A percentile compares a stretch with the other conserved stretches of the same genome.
These are phyloP conservation scores for Coemansia sp. DNA, from an alignment of 192 early-diverging fungal species.

Conservation along the genomic window DNA sequence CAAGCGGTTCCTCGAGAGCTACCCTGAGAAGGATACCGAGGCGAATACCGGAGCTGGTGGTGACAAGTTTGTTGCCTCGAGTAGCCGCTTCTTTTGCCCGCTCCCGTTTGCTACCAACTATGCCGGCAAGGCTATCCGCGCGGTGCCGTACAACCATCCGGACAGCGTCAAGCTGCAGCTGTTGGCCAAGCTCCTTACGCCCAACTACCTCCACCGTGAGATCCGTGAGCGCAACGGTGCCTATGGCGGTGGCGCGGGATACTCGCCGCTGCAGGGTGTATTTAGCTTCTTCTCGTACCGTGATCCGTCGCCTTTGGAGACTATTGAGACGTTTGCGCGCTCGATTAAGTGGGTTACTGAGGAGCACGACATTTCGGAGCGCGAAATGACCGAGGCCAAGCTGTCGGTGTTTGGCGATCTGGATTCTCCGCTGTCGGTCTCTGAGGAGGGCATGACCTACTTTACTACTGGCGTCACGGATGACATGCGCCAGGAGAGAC, in stretches of 20 bases:
- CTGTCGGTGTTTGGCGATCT: constrained; percentile 82
- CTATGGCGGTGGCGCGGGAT: constrained; percentile 87
- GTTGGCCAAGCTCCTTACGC: constrained; percentile 79
- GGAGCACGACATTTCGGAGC: constrained; percentile 38
- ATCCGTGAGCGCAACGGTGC: constrained; percentile 96
- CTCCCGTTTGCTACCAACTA: constrained; percentile 88
- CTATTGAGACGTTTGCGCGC: constrained; percentile 66
- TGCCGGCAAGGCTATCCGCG: constrained; percentile 66
- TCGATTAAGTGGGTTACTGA: constrained; percentile 67
- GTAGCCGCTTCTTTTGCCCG: constrained; percentile 70
- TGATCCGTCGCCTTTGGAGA: constrained; percentile 76
- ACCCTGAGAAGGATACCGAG: constrained; percentile 13
- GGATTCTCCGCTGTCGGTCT: constrained; percentile 79
- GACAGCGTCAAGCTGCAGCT: constrained; percentile 79
- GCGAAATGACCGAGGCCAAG: constrained; percentile 90
- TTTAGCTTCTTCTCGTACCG: constrained; percentile 93
- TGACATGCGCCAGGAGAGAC: constrained; percentile 81
- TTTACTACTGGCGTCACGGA: constrained; percentile 77
- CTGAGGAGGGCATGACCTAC: constrained; percentile 80
- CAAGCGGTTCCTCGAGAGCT: constrained; percentile 23
- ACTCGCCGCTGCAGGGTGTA: constrained; percentile 69
- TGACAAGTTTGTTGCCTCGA: constrained; percentile 43
- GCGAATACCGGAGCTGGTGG: background rate
- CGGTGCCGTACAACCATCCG: constrained; percentile 81
- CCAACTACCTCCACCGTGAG: constrained; percentile 90